A percentile compares a stretch with the other conserved stretches of the same genome.
Conservation (phyloP, 2,329 filamentous ascomycete genomes). For the Colletotrichum sp. region DNA sequence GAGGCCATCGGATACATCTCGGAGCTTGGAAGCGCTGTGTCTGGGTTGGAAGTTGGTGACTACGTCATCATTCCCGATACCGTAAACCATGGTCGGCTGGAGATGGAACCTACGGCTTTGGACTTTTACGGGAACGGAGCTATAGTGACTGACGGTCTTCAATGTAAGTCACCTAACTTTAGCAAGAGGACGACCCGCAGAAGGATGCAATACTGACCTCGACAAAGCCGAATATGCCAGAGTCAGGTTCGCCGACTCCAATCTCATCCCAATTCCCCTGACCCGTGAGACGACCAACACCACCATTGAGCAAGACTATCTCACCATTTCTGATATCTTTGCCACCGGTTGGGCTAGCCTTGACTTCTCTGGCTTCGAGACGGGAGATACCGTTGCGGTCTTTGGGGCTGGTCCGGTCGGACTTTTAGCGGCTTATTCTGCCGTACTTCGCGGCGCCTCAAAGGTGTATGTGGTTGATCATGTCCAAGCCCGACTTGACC, state of each 20-base stretch:
- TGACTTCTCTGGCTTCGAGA: constrained; percentile 59
- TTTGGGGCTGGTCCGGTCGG: constrained; percentile 70
- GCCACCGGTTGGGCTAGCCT: constrained; percentile 61
- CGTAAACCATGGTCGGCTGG: neutral
- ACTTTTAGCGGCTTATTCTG: constrained; percentile 48
- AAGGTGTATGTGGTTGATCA: constrained; percentile 25
- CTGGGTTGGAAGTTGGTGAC: constrained; percentile 37
- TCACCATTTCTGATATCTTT: constrained; percentile 49
- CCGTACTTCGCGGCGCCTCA: constrained; percentile 25
- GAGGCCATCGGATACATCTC: constrained; percentile 43
- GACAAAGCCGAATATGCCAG: constrained; percentile 56
- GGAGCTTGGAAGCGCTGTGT: constrained; percentile 36
- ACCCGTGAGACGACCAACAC: constrained; percentile 39
- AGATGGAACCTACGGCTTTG: neutral
- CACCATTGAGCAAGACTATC: constrained; percentile 66
- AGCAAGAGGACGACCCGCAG: no score
- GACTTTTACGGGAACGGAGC: neutral
- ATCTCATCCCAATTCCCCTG: constrained; percentile 61
- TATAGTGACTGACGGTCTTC: neutral
- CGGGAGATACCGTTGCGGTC: constrained; percentile 65
- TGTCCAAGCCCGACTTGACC: constrained; percentile 22
- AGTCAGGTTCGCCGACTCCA: constrained; percentile 71
- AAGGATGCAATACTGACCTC: neutral
- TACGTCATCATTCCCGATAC: constrained; percentile 38
- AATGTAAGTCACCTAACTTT: neutral